Base-by-base conservation (phyloP, 768 basidiomycete genomes). In the Termitomyces sp. region DNA sequence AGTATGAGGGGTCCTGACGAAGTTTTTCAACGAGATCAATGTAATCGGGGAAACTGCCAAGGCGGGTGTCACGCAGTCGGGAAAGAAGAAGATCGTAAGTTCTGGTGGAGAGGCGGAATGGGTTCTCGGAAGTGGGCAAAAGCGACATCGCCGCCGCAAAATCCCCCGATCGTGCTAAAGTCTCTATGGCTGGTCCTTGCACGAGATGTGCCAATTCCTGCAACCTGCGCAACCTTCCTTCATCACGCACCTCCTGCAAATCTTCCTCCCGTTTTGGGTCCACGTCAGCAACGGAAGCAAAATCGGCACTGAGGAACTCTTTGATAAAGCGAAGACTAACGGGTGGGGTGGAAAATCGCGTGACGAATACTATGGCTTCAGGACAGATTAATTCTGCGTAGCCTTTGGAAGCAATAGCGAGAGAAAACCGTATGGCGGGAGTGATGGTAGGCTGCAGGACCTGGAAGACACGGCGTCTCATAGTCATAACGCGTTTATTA, bases 131-230 rank as follows among this genome's bases (percentile, higher is more conserved):
- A 12, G 71, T 65, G 5, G 78, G 79, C n/a, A 85, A 66, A 46
- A 86, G 69, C n/a, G 65, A 53, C n/a, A 85, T 39, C 3, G 85
- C 85, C 20, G 74, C 74, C 0, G 75, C 69, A 2, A 76, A 56
- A 35, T 78, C 74, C 16, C 78, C 76, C 4, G 73, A 69, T 15
- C 70, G 63, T 8, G 77, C 77, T 20, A 84, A 74, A 11, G 69
- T 73, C 51, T 77, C 73, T 22, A 88, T 69, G 2, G 79, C 79
- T 13, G 74, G 48, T n/a, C 70, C 69, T 39, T 78, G 71, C 69
- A 81, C 56, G 58, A 65, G 35, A 54, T 63, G 58, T 45, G 61
- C 55, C 58, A 70, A 59, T 51, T 61, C 63, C 35, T 51, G 52
- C 38, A 36, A 46, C 20, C 49, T 61, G 36, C 20, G 16, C 24